Base-by-base conservation (phyloP, 2,329 filamentous ascomycete species). In the Colletotrichum sansevieriae region DNA sequence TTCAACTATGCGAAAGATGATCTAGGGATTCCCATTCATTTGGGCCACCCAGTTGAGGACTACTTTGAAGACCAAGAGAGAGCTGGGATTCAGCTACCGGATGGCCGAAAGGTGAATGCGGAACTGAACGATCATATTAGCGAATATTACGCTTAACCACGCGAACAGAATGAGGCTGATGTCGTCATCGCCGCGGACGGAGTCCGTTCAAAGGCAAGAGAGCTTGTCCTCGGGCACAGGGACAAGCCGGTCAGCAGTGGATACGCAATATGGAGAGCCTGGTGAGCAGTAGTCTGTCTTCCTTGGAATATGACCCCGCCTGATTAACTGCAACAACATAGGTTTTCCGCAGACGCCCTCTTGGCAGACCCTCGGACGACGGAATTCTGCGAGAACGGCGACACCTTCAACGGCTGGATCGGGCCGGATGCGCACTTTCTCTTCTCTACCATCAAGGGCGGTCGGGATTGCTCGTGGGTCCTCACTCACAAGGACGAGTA, bases 1-100 rank as follows among this genome's bases (percentile, higher is more conserved):
- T 89, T 88, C 67, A 83, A 87, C 41, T 85, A 89, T 71, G 87
- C 86, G 0, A 81, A 80, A 43, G 81, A 88, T 57, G 84, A 85
- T 58, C 33, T 52, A 25, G 18, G 18, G 1, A 35, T 52, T 2
- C 49, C 49, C 9, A 20, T 52, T 52, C 49, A 52, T 12, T 18
- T 52, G 10, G 49, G 49, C 5, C 25, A 52, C 9, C 15, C 49
- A 33, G 49, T 52, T 2, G 4, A 18, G 6, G 49, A 52, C 15
- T 52, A 52, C 2, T 52, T 52, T 35, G 49, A 52, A 4, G 33
- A n/a, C 3, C 49, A 52, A 35, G 15, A 15, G 0, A 33, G 11
- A n/a, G 22, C 49, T 52, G 49, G 49, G 2, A 33, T 52, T 18
- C 49, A 52, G 18, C 49, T 52, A 12, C 49, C 29, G 8, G 49